These are phyloP conservation scores for Talinum fruticosum DNA, from an alignment of 148 eudicot genomes.

Conservation along the genomic window DNA sequence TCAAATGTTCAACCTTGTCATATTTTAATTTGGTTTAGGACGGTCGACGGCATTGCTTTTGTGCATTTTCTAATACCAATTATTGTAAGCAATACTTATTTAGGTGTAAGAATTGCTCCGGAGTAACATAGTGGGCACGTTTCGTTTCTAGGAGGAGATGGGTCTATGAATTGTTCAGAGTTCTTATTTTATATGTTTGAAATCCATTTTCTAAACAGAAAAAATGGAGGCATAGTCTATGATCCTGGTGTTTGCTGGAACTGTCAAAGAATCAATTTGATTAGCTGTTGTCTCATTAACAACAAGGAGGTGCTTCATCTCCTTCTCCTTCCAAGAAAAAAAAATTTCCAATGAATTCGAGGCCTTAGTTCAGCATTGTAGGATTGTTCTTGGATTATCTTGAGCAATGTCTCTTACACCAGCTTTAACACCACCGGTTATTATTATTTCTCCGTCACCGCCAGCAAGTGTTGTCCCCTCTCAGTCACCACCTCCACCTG, in stretches of 20 bases:
- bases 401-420: slow-evolving; percentile 12
- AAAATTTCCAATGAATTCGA: background rate
- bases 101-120: slow-evolving; percentile 20
- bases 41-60: slow-evolving; percentile 13
- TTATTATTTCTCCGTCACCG: background rate
- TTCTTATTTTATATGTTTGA: background rate
- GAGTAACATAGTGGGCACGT: slow-evolving; percentile 31
- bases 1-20: slow-evolving; percentile 7
- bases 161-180: slow-evolving; percentile 10
- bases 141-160: slow-evolving; percentile 3
- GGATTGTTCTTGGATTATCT: slow-evolving; percentile 7
- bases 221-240: slow-evolving; percentile 3
- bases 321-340: background rate
- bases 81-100: background rate
- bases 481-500: slow-evolving; percentile 1
- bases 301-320: background rate
- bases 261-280: slow-evolving; percentile 15
- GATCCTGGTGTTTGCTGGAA: slow-evolving; percentile 4
- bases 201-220: background rate
- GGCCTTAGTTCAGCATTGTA: background rate
- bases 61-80: background rate
- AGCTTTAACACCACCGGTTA: background rate
- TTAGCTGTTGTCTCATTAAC: background rate
- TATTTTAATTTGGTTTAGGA: slow-evolving; percentile 13
- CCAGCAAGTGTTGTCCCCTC: background rate